phyloP scores from a whole-genome alignment of 2,329 filamentous ascomycete species.

The Alternaria postmessia region DNA sequence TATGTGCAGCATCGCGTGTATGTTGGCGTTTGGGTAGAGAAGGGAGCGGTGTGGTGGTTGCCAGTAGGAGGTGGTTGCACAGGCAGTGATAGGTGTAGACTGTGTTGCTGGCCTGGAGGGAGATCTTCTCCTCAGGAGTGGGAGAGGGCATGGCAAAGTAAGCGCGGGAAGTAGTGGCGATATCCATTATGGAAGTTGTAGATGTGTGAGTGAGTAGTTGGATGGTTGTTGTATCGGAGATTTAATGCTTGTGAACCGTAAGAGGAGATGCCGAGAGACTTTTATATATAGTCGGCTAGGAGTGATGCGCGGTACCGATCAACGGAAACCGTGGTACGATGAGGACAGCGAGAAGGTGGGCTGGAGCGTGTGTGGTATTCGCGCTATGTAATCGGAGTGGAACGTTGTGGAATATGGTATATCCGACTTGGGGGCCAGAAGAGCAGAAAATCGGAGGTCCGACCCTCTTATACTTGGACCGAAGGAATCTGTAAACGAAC shows the following conservation, averaged over 20 bases:
- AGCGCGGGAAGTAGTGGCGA: conserved; percentile 40
- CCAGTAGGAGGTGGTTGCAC: conserved; percentile 71
- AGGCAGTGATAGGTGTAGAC: conserved; percentile 69
- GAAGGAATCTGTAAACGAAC: conserved; percentile 6
- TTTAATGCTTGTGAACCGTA: conserved; percentile 4
- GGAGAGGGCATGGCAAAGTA: conserved; percentile 47
- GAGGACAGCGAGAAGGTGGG: background rate
- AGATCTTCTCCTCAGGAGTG: conserved; percentile 41
- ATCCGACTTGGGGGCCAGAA: background rate
- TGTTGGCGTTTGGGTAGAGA: conserved; percentile 61
- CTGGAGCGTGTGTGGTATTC: background rate
- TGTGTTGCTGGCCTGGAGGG: conserved; percentile 45
- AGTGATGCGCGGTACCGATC: conserved; percentile 11
- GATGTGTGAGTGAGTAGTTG: background rate
- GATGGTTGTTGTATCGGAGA: conserved; percentile 3
- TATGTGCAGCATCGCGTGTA: conserved; percentile 63
- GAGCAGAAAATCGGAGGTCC: conserved; percentile 15
- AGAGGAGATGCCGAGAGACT: background rate
- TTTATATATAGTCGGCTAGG: conserved; percentile 1
- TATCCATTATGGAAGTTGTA: conserved; percentile 34
- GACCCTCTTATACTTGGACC: conserved; percentile 16
- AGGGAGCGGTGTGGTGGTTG: conserved; percentile 63
- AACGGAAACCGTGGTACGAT: conserved; percentile 7
- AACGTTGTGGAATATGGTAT: conserved; percentile 4
- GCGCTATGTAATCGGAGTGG: conserved; percentile 3